These are phyloP conservation scores for Hypoxylon sp. DNA, from an alignment of 2,329 filamentous ascomycete genomes.

Conservation along the genomic window DNA sequence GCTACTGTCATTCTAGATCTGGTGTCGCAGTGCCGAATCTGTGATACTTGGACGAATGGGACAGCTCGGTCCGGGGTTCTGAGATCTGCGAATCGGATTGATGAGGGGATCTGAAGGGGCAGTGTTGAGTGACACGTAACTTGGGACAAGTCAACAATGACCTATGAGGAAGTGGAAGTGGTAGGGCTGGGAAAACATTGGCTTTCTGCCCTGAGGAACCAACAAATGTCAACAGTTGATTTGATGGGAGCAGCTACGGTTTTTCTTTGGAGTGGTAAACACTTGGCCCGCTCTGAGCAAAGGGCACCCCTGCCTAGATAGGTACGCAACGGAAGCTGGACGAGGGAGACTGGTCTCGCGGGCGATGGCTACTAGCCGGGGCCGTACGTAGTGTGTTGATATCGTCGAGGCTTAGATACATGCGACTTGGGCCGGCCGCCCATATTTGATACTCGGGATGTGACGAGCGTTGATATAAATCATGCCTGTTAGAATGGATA, in stretches of 20 bases:
- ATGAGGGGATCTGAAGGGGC: background rate
- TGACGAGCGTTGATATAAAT: too few relatives aligned
- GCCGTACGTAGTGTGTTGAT: background rate
- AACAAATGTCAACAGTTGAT: background rate
- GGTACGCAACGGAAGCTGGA: background rate
- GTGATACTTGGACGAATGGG: slow-evolving; percentile 3
- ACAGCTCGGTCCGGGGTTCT: background rate
- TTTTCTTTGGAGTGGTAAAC: background rate
- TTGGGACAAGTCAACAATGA: background rate
- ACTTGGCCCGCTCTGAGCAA: background rate
- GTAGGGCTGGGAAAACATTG: background rate
- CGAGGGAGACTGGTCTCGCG: background rate
- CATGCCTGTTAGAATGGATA: too few relatives aligned
- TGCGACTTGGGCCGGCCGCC: background rate
- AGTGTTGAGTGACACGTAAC: background rate
- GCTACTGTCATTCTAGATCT: background rate
- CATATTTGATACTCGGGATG: background rate
- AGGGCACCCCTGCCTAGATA: background rate
- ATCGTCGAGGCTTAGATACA: background rate
- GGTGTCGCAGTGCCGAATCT: background rate
- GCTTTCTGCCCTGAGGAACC: background rate
- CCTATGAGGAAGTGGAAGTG: background rate
- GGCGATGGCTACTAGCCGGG: too few relatives aligned
- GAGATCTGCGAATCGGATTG: background rate
- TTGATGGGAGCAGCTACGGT: background rate